Conservation (phyloP, 2,329 filamentous ascomycete species). For the Fusarium secorum region DNA sequence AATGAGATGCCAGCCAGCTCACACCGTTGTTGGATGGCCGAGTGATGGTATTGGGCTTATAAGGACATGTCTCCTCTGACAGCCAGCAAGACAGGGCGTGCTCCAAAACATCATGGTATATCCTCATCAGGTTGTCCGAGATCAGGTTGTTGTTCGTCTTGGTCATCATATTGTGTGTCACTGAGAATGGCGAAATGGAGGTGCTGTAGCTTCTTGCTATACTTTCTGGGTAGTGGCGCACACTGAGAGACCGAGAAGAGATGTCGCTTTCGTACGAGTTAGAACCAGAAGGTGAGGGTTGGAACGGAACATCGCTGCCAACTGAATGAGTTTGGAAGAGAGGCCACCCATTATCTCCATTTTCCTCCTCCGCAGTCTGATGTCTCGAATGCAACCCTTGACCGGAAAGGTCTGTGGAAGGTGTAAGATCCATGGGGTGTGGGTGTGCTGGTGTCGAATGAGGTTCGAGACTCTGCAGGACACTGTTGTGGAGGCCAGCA, state of each 20-base stretch:
- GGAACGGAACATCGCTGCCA: constrained; percentile 37
- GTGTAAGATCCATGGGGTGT: constrained; percentile 34
- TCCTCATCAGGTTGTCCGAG: constrained; percentile 43
- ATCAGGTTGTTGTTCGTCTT: constrained; percentile 42
- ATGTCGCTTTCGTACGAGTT: constrained; percentile 42
- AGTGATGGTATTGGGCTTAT: constrained; percentile 42
- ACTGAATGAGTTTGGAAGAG: constrained; percentile 38
- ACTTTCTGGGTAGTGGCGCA: constrained; percentile 40
- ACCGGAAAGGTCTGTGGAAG: constrained; percentile 30
- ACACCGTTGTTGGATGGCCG: constrained; percentile 39
- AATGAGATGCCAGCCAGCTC: constrained; percentile 41
- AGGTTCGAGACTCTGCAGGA: constrained; percentile 32
- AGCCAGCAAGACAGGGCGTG: constrained; percentile 63
- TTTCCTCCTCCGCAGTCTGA: constrained; percentile 37
- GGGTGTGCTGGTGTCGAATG: constrained; percentile 30
- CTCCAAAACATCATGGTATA: constrained; percentile 64
- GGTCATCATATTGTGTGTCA: constrained; percentile 38
- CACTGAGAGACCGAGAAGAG: constrained; percentile 38
- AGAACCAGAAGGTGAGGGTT: constrained; percentile 39
- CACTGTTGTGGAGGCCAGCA: constrained; percentile 35
- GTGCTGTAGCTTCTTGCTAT: constrained; percentile 38
- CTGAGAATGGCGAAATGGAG: constrained; percentile 41
- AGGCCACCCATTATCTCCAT: constrained; percentile 39
- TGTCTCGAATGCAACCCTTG: constrained; percentile 31
- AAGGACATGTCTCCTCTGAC: constrained; percentile 62